Base-by-base conservation (phyloP, 768 basidiomycete species). In the Suillus plorans region DNA sequence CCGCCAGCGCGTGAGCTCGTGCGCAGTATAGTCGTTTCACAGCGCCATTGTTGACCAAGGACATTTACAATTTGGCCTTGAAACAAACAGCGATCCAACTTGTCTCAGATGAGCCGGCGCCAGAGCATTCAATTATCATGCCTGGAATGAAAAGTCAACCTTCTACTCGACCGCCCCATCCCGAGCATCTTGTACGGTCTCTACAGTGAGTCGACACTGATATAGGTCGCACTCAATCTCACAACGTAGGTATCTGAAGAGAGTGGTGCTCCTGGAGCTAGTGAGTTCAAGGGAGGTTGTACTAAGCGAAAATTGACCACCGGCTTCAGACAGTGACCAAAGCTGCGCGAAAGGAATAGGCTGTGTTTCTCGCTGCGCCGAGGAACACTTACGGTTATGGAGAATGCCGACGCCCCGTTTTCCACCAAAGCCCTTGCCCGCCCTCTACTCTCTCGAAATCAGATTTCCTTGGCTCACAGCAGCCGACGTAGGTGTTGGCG, bases 171-270 rank as follows among this genome's bases (percentile, higher is more conserved):
- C 81, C 84, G 14, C 80, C 83, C 4, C 71, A 80, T 58, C 72
- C 80, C 0, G 77, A 80, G 10, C 82, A 88, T 67, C 80, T 81
- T 9, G 74, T 90, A 57, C 81, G 84, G n/a, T 89, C 89, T 14
- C 76, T 87, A 62, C 77, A 70, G 88, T 85, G 63, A 55, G 80
- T 76, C 20, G 31, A 20, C 20, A 39, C 55, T 55, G 16, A 20
- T 44, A 20, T 22, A 22, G 25, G 13, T 28, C 36, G 22, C 22
- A n/a, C 60, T 12, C 36, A 50, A 62, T 41, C 61, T 39, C 16
- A 20, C 37, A 28, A 34, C 20, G 20, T 62, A 89, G 88, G 34
- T 88, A 85, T 69, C 73, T 90, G 49, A 89, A 89, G 72, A 78
- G 69, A 22, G 72, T 77, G 20, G 77, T 90, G 6, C 77, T 90